phyloP scores from a whole-genome alignment of 108 stramenopile genomes.

The Licmophora abbreviata region DNA sequence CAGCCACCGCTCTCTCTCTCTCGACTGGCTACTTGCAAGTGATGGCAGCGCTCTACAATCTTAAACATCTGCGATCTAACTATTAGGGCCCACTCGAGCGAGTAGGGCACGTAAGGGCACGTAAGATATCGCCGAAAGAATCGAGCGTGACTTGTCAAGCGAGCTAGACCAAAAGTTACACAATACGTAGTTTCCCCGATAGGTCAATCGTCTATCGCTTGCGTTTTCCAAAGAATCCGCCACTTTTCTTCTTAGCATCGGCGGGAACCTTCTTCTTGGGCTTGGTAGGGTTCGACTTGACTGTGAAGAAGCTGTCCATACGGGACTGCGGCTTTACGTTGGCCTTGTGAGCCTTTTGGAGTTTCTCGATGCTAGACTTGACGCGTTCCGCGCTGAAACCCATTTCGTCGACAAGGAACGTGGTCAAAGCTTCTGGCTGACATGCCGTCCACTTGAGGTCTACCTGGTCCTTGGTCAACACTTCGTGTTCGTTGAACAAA shows the following conservation, averaged over 20 bases:
- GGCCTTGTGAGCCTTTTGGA: constrained; percentile 76
- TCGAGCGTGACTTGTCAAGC: no score
- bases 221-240: constrained; percentile 10
- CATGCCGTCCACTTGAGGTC: constrained; percentile 80
- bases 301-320: constrained; percentile 89
- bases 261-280: constrained; percentile 41
- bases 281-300: constrained; percentile 41
- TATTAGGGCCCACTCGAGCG: no score
- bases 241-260: constrained; percentile 34
- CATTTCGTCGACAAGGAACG: constrained; percentile 86
- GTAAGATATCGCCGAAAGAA: no score
- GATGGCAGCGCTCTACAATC: no score
- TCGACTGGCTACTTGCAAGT: no score
- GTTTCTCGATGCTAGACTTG: constrained; percentile 72
- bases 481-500: constrained; percentile 86
- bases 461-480: constrained; percentile 32
- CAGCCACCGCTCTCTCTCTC: no score
- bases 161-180: no score
- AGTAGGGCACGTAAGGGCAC: no score
- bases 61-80: no score
- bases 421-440: constrained; percentile 63
- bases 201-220: constrained; percentile 1
- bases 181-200: neutral
- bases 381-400: constrained; percentile 94
- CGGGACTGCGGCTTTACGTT: constrained; percentile 75